Conservation (phyloP, 768 basidiomycete species). For the Kockovaella imperatae region DNA sequence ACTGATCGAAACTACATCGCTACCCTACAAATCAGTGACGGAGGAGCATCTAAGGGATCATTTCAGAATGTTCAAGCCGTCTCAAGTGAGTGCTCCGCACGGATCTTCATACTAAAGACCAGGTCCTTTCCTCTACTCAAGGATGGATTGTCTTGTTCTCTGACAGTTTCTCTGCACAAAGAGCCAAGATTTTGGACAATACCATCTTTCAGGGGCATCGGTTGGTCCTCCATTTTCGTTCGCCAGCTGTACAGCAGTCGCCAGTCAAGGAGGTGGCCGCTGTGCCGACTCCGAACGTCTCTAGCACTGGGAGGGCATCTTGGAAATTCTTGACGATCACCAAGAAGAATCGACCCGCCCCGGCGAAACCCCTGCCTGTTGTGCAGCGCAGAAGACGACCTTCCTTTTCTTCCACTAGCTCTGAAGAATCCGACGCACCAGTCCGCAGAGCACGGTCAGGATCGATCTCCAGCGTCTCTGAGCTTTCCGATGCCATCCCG, state of each 20-base stretch:
- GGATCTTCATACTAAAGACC: constrained; percentile 2
- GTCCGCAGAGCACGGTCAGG: not conserved
- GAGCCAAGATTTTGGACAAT: constrained; percentile 57
- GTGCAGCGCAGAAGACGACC: constrained; percentile 1
- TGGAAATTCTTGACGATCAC: constrained; percentile 33
- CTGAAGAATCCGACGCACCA: not conserved
- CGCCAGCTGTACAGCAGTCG: constrained; percentile 42
- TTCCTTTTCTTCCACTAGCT: not conserved
- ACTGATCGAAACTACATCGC: constrained; percentile 20
- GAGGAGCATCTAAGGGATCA: constrained; percentile 65
- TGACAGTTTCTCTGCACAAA: constrained; percentile 56
- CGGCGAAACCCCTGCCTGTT: not conserved
- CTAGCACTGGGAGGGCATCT: constrained; percentile 7
- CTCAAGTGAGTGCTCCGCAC: constrained; percentile 54
- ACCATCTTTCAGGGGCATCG: constrained; percentile 29
- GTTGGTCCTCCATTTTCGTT: constrained; percentile 28
- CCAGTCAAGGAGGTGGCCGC: constrained; percentile 2
- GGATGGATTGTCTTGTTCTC: constrained; percentile 79
- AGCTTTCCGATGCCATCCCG: constrained; percentile 9
- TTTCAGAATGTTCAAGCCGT: constrained; percentile 63
- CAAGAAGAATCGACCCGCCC: constrained; percentile 24
- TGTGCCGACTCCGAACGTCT: not conserved
- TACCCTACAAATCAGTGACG: constrained; percentile 10
- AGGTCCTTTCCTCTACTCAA: constrained; percentile 63
- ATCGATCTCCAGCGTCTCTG: constrained; percentile 9